A percentile compares a stretch with the other conserved stretches of the same genome.
These are phyloP conservation scores for Alternaria atra DNA, from an alignment of 2,329 filamentous ascomycete species.

Conservation along the genomic window DNA sequence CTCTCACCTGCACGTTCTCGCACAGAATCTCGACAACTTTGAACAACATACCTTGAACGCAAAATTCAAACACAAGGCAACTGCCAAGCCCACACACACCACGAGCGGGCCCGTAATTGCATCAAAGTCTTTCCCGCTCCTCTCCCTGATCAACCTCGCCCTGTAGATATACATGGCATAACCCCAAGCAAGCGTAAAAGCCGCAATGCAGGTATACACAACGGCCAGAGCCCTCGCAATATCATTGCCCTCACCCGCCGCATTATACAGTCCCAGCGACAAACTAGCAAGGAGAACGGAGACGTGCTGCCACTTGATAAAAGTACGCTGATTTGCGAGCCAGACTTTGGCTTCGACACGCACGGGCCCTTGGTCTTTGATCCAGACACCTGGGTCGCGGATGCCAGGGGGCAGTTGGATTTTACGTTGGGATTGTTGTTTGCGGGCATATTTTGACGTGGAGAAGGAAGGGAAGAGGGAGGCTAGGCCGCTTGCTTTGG, in stretches of 20 bases:
- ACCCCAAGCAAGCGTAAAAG: slow-evolving; percentile 87
- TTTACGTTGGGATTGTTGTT: slow-evolving; percentile 53
- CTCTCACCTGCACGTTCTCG: not conserved
- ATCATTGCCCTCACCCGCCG: slow-evolving; percentile 77
- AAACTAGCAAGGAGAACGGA: slow-evolving; percentile 85
- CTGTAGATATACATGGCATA: slow-evolving; percentile 82
- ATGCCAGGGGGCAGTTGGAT: slow-evolving; percentile 82
- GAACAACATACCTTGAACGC: slow-evolving; percentile 73
- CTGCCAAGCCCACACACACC: slow-evolving; percentile 79
- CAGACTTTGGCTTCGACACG: slow-evolving; percentile 98
- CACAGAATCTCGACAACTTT: no score
- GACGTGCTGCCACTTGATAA: slow-evolving; percentile 98
- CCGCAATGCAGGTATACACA: slow-evolving; percentile 80
- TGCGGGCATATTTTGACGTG: slow-evolving; percentile 71
- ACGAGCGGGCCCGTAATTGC: slow-evolving; percentile 85
- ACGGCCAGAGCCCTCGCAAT: slow-evolving; percentile 82
- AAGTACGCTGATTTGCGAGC: slow-evolving; percentile 97
- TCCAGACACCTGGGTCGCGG: slow-evolving; percentile 82
- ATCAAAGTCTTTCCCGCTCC: slow-evolving; percentile 94
- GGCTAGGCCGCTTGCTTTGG: slow-evolving; percentile 67
- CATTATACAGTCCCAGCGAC: slow-evolving; percentile 86
- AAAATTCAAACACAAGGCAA: slow-evolving; percentile 87
- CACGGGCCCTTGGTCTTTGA: slow-evolving; percentile 92
- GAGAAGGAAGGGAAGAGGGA: slow-evolving; percentile 85
- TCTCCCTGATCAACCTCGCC: slow-evolving; percentile 78